Percentiles rank a stretch among this genome's conserved stretches.
These are phyloP conservation scores for Quercus rubra DNA, from an alignment of 306 rosid genomes.

Conservation along the genomic window DNA sequence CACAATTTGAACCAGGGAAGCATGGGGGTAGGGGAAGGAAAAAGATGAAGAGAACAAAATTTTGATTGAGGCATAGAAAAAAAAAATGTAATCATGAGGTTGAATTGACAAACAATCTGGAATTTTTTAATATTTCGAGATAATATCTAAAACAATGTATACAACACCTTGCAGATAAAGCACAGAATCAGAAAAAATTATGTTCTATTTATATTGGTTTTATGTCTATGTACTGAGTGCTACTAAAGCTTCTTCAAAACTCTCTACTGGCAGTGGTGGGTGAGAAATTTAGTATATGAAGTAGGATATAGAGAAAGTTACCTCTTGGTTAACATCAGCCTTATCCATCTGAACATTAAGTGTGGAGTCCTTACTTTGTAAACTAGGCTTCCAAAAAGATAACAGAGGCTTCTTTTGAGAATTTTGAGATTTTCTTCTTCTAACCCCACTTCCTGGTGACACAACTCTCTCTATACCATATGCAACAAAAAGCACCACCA, in stretches of 20 bases:
- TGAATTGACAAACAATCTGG: too few relatives aligned
- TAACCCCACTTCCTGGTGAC: conserved; percentile 46
- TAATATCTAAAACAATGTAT: too few relatives aligned
- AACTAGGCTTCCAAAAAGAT: conserved; percentile 37
- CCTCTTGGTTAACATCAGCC: conserved; percentile 82
- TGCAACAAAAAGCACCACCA: conserved; percentile 53
- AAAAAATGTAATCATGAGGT: too few relatives aligned
- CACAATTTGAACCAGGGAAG: too few relatives aligned
- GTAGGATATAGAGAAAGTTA: conserved; percentile 21
- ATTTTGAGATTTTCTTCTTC: conserved; percentile 47
- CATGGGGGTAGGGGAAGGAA: too few relatives aligned
- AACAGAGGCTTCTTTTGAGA: conserved; percentile 7
- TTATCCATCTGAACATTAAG: conserved; percentile 60
- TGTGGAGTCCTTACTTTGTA: conserved; percentile 54
- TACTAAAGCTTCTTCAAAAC: background rate
- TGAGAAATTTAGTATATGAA: background rate
- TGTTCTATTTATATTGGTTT: background rate
- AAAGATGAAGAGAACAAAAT: too few relatives aligned
- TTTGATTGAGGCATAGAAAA: too few relatives aligned
- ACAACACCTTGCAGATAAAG: too few relatives aligned
- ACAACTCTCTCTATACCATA: conserved; percentile 57
- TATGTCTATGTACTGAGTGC: background rate
- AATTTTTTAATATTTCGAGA: too few relatives aligned
- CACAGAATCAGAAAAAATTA: too few relatives aligned
- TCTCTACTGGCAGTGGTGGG: background rate